Evolutionary conservation across 306 rosid genomes (phyloP), one percentile per base, ranked within the genome.

Genomic region (Bauhinia variegata): DNA sequence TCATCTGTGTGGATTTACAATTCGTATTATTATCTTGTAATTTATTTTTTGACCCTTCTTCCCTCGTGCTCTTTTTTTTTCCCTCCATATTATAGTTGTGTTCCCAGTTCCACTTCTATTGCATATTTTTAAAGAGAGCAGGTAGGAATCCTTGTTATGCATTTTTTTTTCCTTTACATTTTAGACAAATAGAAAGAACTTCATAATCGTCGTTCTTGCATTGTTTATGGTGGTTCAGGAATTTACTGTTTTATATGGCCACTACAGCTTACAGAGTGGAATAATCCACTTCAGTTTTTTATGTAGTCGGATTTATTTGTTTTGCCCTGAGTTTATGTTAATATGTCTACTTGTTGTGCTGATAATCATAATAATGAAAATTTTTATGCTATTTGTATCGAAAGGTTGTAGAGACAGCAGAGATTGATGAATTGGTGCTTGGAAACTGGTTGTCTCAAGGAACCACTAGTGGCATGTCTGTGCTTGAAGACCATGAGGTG

Each of bases 381-480:
- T 34, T 53, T 78, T 78, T 75, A 23, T 68, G 39, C 70, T 71
- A 59, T 41, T 68, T 75, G 46, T 67, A 31, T 76, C 31, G 72
- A 74, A 61, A 87, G 89, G 89, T 53, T 57, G 60, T 69, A 59
- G 86, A 72, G 70, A 49, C 81, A 42, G 54, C 68, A 54, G 84
- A 77, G 70, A 82, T 78, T 10, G 96, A 89, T 64, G 97, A 89
- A 61, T 79, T 83, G 70, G 88, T 93, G 68, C 91, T 93, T 51
- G 80, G 60, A 68, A 93, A 89, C 86, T 93, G 98, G 96, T 76
- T 76, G 79, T 87, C 96, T 76, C 92, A 83, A 55, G 88, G 91
- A 37, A 80, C 85, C 50, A 65, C 17, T 16, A 59, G 47, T 42
- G 82, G 78, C 72, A 41, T 83, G 82, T 89, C 93, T 57, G 91